Base-by-base conservation (phyloP, 768 basidiomycete species). In the Boletus pseudopeckii region DNA sequence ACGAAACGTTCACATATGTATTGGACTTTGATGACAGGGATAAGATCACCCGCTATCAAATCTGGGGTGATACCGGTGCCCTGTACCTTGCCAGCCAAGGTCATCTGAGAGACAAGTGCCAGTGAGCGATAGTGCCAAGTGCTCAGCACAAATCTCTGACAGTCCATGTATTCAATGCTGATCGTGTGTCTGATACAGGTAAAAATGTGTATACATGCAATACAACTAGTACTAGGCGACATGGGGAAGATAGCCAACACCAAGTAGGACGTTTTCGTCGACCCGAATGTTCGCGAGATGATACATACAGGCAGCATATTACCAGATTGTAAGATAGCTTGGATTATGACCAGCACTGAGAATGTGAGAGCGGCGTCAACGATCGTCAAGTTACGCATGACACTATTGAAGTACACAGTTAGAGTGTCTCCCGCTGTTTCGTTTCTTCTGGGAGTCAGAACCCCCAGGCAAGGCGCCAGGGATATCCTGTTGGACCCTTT, bases 51-150 rank as follows among this genome's bases (percentile, higher is more conserved):
- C 71, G 75, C 40, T 85, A 84, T 74, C 80, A 86, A 61, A 76
- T 86, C 2, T 87, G 85, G 84, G 82, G 81, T 11, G 85, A 87
- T 66, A 80, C 84, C 7, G 84, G 83, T 11, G 80, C 84, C 6
- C 77, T 81, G 10, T 84, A 83, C 66, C 74, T 86, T 14, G 84
- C 83, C 6, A 74, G 79, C 37, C 72, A 66, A 22, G 82, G 84
- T n/a, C 60, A 72, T 62, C 64, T 83, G 33, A 17, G 26, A 33
- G 24, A 57, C 2, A 22, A 22, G 22, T 22, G 44, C 7, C 1
- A 10, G 63, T 64, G 49, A 51, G 53, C 30, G 10, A 24, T 22
- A 22, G 22, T 24, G 24, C 24, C 4, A 24, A 4, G 24, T 24
- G 24, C n/a, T n/a, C n/a, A n/a, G 24, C 38, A 28, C 26, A 24